These are phyloP conservation scores for Psilocybe cubensis DNA, from an alignment of 768 basidiomycete species.

Conservation along the genomic window DNA sequence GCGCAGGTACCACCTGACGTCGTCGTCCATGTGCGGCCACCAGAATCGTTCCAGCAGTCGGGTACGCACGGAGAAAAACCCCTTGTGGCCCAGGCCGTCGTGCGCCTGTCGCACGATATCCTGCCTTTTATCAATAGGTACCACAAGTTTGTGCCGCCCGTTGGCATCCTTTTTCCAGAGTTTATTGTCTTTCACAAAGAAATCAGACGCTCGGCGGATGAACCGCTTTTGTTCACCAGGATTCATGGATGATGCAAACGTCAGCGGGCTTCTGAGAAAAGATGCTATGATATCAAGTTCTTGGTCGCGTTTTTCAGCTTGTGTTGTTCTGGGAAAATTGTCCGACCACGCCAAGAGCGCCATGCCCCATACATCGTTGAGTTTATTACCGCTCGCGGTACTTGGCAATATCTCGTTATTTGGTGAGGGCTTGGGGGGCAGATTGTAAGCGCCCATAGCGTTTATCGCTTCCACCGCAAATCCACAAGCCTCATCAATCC, in stretches of 20 bases:
- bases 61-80: constrained; percentile 18
- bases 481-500: background rate
- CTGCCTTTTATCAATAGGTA: constrained; percentile 8
- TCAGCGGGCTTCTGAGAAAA: too few species aligned
- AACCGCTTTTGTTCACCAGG: too few species aligned
- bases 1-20: constrained; percentile 29
- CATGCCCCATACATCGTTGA: too few species aligned
- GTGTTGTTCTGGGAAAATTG: too few species aligned
- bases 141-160: constrained; percentile 22
- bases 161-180: constrained; percentile 14
- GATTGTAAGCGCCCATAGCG: too few species aligned
- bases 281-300: too few species aligned
- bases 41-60: constrained; percentile 22
- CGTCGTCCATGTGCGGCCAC: constrained; percentile 22
- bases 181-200: constrained; percentile 11
- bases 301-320: too few species aligned
- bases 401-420: too few species aligned
- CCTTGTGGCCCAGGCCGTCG: constrained; percentile 17
- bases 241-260: too few species aligned
- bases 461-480: background rate
- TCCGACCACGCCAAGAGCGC: too few species aligned
- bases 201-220: constrained; percentile 4
- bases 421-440: too few species aligned
- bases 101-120: constrained; percentile 22
- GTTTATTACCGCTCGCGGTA: too few species aligned